Percentiles rank a stretch among this genome's conserved stretches.
Evolutionary conservation across 805 yeast genomes (phyloP).

Genomic region (Kodamaea leandrae): DNA sequence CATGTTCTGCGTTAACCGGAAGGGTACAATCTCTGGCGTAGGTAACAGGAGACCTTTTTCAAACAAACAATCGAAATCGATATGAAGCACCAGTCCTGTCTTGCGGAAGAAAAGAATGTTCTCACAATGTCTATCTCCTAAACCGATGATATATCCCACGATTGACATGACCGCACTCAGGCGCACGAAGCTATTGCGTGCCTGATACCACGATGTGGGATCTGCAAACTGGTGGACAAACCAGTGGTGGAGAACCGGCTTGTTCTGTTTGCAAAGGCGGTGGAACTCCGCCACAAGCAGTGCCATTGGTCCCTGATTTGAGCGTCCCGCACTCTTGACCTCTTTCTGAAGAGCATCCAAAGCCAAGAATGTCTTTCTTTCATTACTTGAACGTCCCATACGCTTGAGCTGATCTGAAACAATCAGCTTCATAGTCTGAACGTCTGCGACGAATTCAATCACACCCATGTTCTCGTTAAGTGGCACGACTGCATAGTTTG

Average conservation of each 20-base stretch:
- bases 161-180: conserved; percentile 96
- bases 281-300: conserved; percentile 24
- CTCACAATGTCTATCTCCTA: conserved; percentile 97
- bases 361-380: conserved; percentile 23
- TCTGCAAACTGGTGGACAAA: conserved; percentile 85
- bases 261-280: conserved; percentile 35
- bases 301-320: conserved; percentile 14
- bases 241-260: conserved; percentile 84
- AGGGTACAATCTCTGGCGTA: conserved; percentile 93
- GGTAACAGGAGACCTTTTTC: conserved; percentile 74
- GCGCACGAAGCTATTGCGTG: conserved; percentile 70
- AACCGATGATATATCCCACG: conserved; percentile 77
- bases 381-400: conserved; percentile 21
- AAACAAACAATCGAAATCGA: conserved; percentile 94
- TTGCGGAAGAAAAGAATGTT: conserved; percentile 72
- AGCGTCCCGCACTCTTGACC: conserved; percentile 16
- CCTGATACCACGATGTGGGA: conserved; percentile 82
- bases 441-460: conserved; percentile 84
- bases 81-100: conserved; percentile 82
- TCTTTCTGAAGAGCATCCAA: conserved; percentile 25
- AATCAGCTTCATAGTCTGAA: conserved; percentile 67
- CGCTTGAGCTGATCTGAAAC: conserved; percentile 21
- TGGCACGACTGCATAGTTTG: conserved; percentile 86
- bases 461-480: conserved; percentile 83
- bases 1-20: conserved; percentile 83